Evolutionary conservation across 192 early-diverging fungal species (phyloP).

Genomic region (Rhizophlyctis rosea): DNA sequence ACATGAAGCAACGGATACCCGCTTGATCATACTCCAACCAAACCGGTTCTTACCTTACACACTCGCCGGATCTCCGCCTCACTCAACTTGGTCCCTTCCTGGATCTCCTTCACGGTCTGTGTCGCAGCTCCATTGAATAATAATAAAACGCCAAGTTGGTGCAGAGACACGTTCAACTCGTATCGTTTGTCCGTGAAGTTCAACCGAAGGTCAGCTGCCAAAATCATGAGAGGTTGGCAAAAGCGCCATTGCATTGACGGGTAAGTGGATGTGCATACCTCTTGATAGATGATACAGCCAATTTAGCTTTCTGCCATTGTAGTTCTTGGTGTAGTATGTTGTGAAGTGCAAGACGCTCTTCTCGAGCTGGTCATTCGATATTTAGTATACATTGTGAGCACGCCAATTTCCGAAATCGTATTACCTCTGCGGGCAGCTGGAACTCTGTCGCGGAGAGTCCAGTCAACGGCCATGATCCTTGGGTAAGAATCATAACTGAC

Average conservation of each 20-base stretch:
- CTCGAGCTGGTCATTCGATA: constrained; percentile 52
- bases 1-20: too few species aligned
- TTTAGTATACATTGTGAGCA: too few species aligned
- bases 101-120: constrained; percentile 52
- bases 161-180: constrained; percentile 69
- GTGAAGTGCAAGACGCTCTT: constrained; percentile 65
- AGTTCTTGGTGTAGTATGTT: constrained; percentile 64
- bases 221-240: background rate
- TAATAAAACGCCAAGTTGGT: constrained; percentile 67
- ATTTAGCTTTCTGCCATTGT: constrained; percentile 72
- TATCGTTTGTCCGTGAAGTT: constrained; percentile 71
- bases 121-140: constrained; percentile 59
- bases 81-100: constrained; percentile 50
- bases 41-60: constrained; percentile 53
- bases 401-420: too few species aligned
- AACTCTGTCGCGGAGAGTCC: constrained; percentile 26
- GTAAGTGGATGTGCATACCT: too few species aligned
- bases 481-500: constrained; percentile 69
- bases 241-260: too few species aligned
- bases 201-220: constrained; percentile 62
- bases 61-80: constrained; percentile 53
- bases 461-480: constrained; percentile 78
- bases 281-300: constrained; percentile 81
- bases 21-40: too few species aligned
- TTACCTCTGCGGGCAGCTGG: constrained; percentile 46